Base-by-base conservation (phyloP, 371 early-diverging fungal genomes). In the Syncephalastrum contaminatum region DNA sequence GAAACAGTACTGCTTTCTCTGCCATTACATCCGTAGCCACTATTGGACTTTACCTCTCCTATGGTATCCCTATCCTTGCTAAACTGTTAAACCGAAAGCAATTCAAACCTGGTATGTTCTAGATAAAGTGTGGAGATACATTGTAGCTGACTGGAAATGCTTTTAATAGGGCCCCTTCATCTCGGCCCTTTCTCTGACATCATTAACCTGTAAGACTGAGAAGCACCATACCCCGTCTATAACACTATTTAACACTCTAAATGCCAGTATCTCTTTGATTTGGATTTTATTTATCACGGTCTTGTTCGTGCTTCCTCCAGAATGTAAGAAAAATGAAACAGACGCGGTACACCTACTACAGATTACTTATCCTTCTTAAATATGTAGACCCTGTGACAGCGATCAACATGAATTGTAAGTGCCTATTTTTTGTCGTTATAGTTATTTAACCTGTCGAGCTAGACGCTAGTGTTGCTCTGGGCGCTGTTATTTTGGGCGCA, bases 1-100 rank as follows among this genome's bases (percentile, higher is more conserved):
- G 64, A 10, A 63, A 70, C 53, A 19, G 49, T 5, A 64, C 65
- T 10, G 81, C 81, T 4, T 75, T 76, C 49, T 65, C 79, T 12
- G 88, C 88, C 45, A 73, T 87, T 52, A 77, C 81, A 16, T 81
- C 82, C 30, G 80, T 87, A 49, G 80, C 81, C 10, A 83, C 83
- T 43, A 83, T 85, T 56, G 85, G 84, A 24, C 61, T 82, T 25
- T 83, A 81, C 63, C 72, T 87, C 41, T 82, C 83, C 4, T 87
- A 87, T 61, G 83, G 76, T 22, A 64, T 60, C 10, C 66, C 66
- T 8, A 60, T 65, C 47, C 27, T 45, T 14, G 22, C 44, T 15
- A 64, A 59, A 22, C n/a, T 64, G 7, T 18, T 64, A 24, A 64
- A 64, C 41, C 48, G 48, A 36, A 64, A 64, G 25, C 56, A 54